Percentiles rank a stretch among this genome's conserved stretches.
phyloP scores from a whole-genome alignment of 768 basidiomycete species.

The Leccinum pellstonianum region DNA sequence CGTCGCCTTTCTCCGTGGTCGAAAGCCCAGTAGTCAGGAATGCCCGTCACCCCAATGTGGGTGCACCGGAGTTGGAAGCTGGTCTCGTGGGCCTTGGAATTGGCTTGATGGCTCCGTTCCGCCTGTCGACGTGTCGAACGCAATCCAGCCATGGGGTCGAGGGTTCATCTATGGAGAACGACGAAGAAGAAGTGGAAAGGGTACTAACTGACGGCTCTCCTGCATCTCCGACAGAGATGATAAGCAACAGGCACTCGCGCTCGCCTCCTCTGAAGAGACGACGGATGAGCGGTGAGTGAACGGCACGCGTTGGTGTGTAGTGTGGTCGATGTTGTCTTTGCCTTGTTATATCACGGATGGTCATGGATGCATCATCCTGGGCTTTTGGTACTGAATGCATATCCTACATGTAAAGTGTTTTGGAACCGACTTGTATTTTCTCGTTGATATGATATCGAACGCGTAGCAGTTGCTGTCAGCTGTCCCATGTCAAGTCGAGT shows the following conservation, averaged over 20 bases:
- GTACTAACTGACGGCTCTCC: slow-evolving; percentile 26
- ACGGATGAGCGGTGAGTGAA: slow-evolving; percentile 35
- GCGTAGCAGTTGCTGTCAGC: slow-evolving; percentile 9
- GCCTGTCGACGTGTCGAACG: slow-evolving; percentile 40
- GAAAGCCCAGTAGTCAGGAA: slow-evolving; percentile 55
- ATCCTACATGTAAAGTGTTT: slow-evolving; percentile 36
- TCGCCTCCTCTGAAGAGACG: slow-evolving; percentile 53
- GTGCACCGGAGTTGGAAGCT: slow-evolving; percentile 32
- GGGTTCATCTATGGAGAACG: slow-evolving; percentile 21
- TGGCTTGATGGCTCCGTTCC: slow-evolving; percentile 54
- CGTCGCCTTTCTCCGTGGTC: slow-evolving; percentile 27
- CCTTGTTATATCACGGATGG: slow-evolving; percentile 14
- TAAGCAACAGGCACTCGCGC: slow-evolving; percentile 23
- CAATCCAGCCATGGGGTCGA: slow-evolving; percentile 16
- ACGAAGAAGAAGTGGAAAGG: slow-evolving; percentile 37
- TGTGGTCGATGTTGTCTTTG: slow-evolving; percentile 14
- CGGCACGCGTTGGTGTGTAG: slow-evolving; percentile 20
- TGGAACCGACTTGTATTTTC: slow-evolving; percentile 29
- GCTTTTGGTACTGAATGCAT: slow-evolving; percentile 18
- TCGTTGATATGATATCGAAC: slow-evolving; percentile 2
- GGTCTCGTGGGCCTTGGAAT: slow-evolving; percentile 39
- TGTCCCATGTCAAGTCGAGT: not conserved
- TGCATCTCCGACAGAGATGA: slow-evolving; percentile 21
- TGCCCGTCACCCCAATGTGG: slow-evolving; percentile 20
- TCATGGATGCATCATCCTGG: slow-evolving; percentile 7